These are phyloP conservation scores for Asterophora lycoperdoides DNA, from an alignment of 768 basidiomycete species.

Conservation along the genomic window DNA sequence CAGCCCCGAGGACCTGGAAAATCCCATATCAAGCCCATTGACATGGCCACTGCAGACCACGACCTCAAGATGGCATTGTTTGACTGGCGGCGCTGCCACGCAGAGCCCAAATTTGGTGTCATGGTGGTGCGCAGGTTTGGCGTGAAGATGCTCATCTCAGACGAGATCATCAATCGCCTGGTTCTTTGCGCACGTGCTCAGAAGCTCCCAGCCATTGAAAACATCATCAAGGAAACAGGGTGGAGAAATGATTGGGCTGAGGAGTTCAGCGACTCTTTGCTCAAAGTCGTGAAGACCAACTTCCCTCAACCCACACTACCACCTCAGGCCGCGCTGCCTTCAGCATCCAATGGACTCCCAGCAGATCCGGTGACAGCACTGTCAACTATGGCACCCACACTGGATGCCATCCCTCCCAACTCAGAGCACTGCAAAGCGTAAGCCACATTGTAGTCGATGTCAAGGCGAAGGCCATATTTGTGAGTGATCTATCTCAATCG, in stretches of 20 bases:
- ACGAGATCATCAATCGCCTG: neutral
- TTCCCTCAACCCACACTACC: neutral
- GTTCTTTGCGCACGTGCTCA: neutral
- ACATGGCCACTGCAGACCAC: neutral
- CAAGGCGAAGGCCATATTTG: neutral
- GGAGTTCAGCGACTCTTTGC: neutral
- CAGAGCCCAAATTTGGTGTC: neutral
- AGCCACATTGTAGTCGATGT: neutral
- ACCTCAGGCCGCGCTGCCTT: neutral
- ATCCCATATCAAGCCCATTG: too few relatives aligned
- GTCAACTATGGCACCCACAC: too few relatives aligned
- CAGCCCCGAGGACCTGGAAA: too few relatives aligned
- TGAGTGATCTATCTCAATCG: too few relatives aligned
- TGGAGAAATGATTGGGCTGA: neutral
- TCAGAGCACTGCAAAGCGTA: neutral
- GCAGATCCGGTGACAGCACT: too few relatives aligned
- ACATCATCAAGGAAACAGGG: neutral
- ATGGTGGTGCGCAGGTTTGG: neutral
- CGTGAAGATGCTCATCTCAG: neutral
- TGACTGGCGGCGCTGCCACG: constrained; percentile 1
- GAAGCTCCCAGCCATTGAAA: neutral
- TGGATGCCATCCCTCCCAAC: too few relatives aligned
- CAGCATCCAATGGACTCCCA: too few relatives aligned
- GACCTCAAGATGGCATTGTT: constrained; percentile 2
- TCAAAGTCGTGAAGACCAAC: neutral